These are phyloP conservation scores for Annulohypoxylon nitens DNA, from an alignment of 495 filamentous ascomycete genomes.

Conservation along the genomic window DNA sequence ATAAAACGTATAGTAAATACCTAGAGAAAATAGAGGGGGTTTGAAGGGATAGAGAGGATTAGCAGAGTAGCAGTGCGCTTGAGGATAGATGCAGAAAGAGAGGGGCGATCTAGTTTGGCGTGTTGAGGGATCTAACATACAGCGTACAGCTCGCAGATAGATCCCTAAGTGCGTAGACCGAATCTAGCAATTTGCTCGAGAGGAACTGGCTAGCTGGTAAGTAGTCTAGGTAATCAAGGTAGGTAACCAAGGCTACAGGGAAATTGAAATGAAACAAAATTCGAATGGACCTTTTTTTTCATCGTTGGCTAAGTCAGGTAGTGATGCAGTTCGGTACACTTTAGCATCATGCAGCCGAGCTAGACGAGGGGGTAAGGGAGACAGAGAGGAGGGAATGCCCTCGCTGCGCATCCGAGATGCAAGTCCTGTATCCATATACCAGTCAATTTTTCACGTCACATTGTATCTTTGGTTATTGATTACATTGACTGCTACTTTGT, in stretches of 20 bases:
- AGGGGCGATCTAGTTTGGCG: conserved; percentile 26
- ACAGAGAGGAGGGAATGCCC: conserved; percentile 29
- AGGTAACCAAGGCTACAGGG: background rate
- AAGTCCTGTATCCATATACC: conserved; percentile 31
- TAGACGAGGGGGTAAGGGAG: conserved; percentile 16
- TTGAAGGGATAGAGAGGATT: background rate
- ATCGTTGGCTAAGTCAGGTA: conserved; percentile 41
- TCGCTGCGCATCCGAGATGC: conserved; percentile 47
- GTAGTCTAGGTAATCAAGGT: background rate
- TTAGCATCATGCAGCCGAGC: conserved; percentile 21
- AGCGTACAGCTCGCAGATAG: conserved; percentile 9
- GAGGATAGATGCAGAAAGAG: background rate
- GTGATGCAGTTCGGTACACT: conserved; percentile 40
- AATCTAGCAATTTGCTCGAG: conserved; percentile 17
- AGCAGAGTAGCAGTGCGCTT: no score
- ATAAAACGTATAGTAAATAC: background rate
- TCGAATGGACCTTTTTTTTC: conserved; percentile 13
- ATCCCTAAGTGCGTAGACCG: conserved; percentile 7
- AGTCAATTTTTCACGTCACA: conserved; percentile 4
- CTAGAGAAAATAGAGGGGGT: conserved; percentile 3
- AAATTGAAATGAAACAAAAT: background rate
- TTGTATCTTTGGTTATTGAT: conserved; percentile 2
- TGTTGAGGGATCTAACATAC: conserved; percentile 32
- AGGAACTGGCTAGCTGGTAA: background rate
- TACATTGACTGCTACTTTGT: no score